Conservation (phyloP, 2,329 filamentous ascomycete genomes). For the Sarocladium kiliense region DNA sequence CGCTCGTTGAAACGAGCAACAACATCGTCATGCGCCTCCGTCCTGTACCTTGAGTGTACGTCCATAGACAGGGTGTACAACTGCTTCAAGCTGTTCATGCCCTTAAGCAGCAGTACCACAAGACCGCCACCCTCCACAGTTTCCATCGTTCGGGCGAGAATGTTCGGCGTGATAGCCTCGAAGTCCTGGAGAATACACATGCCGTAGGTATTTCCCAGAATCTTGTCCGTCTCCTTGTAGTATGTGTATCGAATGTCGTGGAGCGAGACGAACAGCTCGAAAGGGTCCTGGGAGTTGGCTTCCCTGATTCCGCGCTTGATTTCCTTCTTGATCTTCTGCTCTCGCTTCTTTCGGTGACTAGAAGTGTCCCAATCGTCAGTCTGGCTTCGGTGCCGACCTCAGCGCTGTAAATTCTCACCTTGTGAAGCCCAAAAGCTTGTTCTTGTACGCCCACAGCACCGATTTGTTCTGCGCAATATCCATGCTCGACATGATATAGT, state of each 20-base stretch:
- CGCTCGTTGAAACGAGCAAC: conserved; percentile 96
- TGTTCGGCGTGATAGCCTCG: conserved; percentile 94
- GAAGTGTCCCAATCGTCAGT: conserved; percentile 1
- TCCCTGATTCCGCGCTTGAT: conserved; percentile 93
- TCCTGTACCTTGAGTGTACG: conserved; percentile 91
- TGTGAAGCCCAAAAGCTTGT: conserved; percentile 90
- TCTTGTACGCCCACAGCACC: conserved; percentile 98
- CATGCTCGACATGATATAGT: conserved; percentile 86
- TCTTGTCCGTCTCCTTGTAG: conserved; percentile 99
- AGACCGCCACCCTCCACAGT: conserved; percentile 95
- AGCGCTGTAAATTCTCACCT: conserved; percentile 38
- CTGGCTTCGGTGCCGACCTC: not conserved
- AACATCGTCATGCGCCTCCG: conserved; percentile 92
- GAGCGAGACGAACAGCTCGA: conserved; percentile 93
- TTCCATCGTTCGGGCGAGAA: conserved; percentile 90
- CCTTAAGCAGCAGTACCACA: conserved; percentile 85
- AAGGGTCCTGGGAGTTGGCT: conserved; percentile 86
- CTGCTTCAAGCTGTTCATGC: conserved; percentile 95
- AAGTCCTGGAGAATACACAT: conserved; percentile 99
- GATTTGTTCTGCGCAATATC: conserved; percentile 89
- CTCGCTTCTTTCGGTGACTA: conserved; percentile 93
- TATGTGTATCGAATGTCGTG: conserved; percentile 98
- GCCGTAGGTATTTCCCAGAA: conserved; percentile 94
- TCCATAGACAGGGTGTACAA: conserved; percentile 98
- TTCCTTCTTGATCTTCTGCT: conserved; percentile 97